These are phyloP conservation scores for Kazachstania sp. DNA, from an alignment of 1,139 yeast genomes.

Conservation along the genomic window DNA sequence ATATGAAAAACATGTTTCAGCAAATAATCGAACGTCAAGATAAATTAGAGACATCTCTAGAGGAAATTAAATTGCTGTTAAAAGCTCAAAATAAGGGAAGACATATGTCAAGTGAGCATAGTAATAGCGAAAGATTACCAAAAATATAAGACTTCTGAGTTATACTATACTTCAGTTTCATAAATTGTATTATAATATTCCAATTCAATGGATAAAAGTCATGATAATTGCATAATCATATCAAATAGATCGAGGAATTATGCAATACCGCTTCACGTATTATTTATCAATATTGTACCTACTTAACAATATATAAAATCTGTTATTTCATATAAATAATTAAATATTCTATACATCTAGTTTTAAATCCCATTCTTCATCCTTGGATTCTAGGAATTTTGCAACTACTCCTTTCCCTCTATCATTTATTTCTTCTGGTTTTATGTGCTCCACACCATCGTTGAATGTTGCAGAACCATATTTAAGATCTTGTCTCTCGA, in stretches of 20 bases:
- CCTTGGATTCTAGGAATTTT: constrained; percentile 47
- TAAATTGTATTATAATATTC: too few species aligned
- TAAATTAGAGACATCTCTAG: not conserved
- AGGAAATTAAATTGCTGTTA: not conserved
- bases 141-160: too few species aligned
- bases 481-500: constrained; percentile 47
- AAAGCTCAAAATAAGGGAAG: not conserved
- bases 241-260: too few species aligned
- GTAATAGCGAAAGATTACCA: too few species aligned
- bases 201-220: too few species aligned
- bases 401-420: constrained; percentile 59
- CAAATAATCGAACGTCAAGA: not conserved
- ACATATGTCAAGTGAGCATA: too few species aligned
- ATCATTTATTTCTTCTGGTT: constrained; percentile 45
- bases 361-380: constrained; percentile 56
- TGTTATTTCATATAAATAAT: not conserved
- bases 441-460: constrained; percentile 57
- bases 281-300: not conserved
- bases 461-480: constrained; percentile 66
- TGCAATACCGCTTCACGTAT: too few species aligned
- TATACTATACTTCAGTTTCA: too few species aligned
- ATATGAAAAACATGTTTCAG: not conserved
- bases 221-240: too few species aligned
- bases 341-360: constrained; percentile 58
- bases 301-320: not conserved